Percentiles rank a stretch among this genome's conserved stretches.
Conservation (phyloP, 83 land plant species). For the Larix sibirica region DNA sequence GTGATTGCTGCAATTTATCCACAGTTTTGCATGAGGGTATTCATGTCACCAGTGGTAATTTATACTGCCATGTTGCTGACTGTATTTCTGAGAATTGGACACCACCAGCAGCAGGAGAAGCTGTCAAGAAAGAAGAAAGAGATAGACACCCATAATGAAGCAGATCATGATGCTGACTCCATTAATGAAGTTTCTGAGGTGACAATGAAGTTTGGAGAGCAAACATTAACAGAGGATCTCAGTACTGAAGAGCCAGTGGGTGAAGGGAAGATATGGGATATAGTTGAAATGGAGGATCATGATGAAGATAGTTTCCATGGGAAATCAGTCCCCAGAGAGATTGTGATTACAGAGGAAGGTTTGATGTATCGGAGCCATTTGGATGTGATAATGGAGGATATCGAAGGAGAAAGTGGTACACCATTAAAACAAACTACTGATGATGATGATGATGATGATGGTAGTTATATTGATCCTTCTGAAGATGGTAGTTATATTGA, state of each 20-base stretch:
- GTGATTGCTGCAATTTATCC: not conserved
- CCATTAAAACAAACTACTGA: not conserved
- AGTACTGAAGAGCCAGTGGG: not conserved
- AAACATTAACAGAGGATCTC: not conserved
- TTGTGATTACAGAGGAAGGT: not conserved
- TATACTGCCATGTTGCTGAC: not conserved
- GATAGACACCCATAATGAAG: too few species aligned
- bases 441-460: not conserved
- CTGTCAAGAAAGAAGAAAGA: not conserved
- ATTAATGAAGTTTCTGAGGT: not conserved
- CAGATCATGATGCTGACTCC: not conserved
- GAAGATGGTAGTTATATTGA: not conserved
- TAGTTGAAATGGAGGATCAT: not conserved
- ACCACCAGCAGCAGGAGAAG: conserved; percentile 3
- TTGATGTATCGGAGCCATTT: not conserved
- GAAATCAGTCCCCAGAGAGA: not conserved
- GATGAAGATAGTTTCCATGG: not conserved
- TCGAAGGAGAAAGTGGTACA: not conserved
- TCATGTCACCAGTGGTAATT: conserved; percentile 12
- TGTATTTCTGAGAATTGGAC: not conserved
- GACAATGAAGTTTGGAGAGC: not conserved
- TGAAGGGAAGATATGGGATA: not conserved
- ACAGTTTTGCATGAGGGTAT: conserved; percentile 9
- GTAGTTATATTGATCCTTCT: not conserved
- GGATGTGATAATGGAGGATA: conserved; percentile 10